Evolutionary conservation across 2,329 filamentous ascomycete species (phyloP).

Genomic region (Fonsecaea pugnacius): DNA sequence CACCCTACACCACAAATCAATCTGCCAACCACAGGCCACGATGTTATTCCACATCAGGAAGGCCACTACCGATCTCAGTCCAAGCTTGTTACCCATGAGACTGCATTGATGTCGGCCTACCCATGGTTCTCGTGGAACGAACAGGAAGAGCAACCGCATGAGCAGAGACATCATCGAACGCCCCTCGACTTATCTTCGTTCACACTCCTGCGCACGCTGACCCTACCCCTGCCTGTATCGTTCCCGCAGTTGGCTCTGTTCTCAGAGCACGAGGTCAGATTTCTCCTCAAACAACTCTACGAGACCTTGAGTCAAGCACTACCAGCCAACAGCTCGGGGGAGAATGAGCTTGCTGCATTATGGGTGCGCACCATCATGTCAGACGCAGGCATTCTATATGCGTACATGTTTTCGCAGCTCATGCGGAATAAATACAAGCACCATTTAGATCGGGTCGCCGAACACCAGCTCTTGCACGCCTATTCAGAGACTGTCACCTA

Average conservation of each 20-base stretch:
- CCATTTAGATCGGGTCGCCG: not conserved
- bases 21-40: not conserved
- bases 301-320: slow-evolving; percentile 7
- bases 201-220: not conserved
- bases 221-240: slow-evolving; percentile 3
- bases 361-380: slow-evolving; percentile 16
- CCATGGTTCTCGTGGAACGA: not conserved
- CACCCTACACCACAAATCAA: slow-evolving; percentile 1
- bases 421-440: slow-evolving; percentile 12
- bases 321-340: not conserved
- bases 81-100: not conserved
- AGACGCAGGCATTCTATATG: slow-evolving; percentile 6
- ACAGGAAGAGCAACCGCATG: not conserved
- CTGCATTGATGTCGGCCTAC: not conserved
- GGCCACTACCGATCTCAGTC: not conserved
- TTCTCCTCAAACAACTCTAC: slow-evolving; percentile 6
- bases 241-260: not conserved
- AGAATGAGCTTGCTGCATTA: slow-evolving; percentile 2
- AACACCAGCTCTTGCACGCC: slow-evolving; percentile 8
- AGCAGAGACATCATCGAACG: not conserved
- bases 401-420: slow-evolving; percentile 8
- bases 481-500: slow-evolving; percentile 4
- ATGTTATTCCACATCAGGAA: not conserved
- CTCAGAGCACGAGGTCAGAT: not conserved
- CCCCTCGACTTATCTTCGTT: not conserved